phyloP scores from a whole-genome alignment of 306 rosid genomes.

The Dalbergia cultrata region DNA sequence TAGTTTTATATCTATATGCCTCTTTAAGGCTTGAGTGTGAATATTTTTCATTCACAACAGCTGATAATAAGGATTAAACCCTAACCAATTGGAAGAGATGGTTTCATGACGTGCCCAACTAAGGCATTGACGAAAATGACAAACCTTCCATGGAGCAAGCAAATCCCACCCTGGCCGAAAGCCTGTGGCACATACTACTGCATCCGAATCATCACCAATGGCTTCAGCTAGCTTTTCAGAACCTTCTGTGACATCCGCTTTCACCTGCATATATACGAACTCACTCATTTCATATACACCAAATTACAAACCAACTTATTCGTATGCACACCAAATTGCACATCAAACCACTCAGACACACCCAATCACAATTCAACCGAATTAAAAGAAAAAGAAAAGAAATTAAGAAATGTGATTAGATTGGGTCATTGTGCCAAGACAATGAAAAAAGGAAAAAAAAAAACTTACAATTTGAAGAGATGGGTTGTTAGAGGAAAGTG shows the following conservation, averaged over 20 bases:
- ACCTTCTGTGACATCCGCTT: constrained; percentile 94
- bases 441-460: neutral
- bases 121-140: constrained; percentile 20
- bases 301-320: neutral
- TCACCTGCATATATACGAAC: constrained; percentile 65
- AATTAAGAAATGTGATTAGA: neutral
- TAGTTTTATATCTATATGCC: no score
- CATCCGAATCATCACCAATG: constrained; percentile 84
- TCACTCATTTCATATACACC: neutral
- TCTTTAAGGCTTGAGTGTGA: no score
- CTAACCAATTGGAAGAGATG: no score
- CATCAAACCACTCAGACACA: neutral
- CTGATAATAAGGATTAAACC: no score
- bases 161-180: constrained; percentile 89
- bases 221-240: constrained; percentile 85
- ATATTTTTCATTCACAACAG: no score
- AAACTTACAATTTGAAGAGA: constrained; percentile 84
- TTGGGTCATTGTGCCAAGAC: constrained; percentile 8
- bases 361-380: constrained; percentile 3
- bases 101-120: neutral
- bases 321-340: constrained; percentile 10
- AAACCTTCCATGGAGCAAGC: constrained; percentile 97
- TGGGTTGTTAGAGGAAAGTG: constrained; percentile 64
- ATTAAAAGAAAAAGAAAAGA: neutral
- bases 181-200: constrained; percentile 93